Conservation (phyloP, 2,329 filamentous ascomycete species). For the Orbilia quercus region DNA sequence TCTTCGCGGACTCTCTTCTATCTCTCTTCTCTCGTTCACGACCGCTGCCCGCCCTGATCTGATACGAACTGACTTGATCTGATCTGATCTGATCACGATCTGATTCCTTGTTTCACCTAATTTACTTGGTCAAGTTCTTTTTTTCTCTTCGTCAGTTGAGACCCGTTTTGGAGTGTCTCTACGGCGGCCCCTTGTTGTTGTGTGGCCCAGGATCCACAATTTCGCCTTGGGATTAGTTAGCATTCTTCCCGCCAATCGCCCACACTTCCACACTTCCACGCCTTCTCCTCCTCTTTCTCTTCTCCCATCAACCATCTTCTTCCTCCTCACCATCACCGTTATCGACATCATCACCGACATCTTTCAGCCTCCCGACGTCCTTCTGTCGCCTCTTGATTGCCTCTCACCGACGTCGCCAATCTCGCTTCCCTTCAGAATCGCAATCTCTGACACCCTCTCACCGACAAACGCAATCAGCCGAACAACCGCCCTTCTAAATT, state of each 20-base stretch:
- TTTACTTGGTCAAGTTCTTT: too few relatives aligned
- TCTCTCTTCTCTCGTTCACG: not conserved
- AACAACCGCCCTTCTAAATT: slow-evolving; percentile 47
- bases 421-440: slow-evolving; percentile 10
- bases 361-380: not conserved
- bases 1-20: too few relatives aligned
- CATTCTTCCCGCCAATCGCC: slow-evolving; percentile 39
- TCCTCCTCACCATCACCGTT: slow-evolving; percentile 14
- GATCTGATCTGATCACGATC: not conserved
- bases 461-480: slow-evolving; percentile 24
- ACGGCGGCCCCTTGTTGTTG: slow-evolving; percentile 9
- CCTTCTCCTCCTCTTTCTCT: slow-evolving; percentile 4
- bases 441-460: slow-evolving; percentile 43
- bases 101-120: not conserved
- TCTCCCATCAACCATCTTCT: slow-evolving; percentile 14
- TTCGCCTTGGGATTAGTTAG: slow-evolving; percentile 6
- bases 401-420: slow-evolving; percentile 16
- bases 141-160: not conserved
- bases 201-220: slow-evolving; percentile 35
- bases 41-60: too few relatives aligned
- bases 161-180: not conserved
- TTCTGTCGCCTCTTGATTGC: slow-evolving; percentile 7
- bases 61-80: not conserved
- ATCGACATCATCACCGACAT: slow-evolving; percentile 3
- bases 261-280: too few relatives aligned